Conservation (phyloP, 129 eudicot species). For the Arctium lappa region DNA sequence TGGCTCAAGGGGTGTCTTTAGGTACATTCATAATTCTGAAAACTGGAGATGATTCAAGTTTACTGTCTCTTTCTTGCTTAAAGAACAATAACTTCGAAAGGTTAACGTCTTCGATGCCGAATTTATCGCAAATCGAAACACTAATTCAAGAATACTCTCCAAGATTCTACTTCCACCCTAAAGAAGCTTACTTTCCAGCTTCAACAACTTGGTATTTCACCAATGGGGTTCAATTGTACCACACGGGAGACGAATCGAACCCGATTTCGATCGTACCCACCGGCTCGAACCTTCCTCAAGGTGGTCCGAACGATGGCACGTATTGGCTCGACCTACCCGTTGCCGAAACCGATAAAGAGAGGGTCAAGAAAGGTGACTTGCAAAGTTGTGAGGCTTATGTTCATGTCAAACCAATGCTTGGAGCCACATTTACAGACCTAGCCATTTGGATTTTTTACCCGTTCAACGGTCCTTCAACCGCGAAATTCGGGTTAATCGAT, state of each 20-base stretch:
- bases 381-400: constrained; percentile 35
- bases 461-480: constrained; percentile 63
- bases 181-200: constrained; percentile 47
- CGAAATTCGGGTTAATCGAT: constrained; percentile 42
- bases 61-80: constrained; percentile 40
- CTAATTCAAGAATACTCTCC: constrained; percentile 57
- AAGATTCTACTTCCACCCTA: constrained; percentile 52
- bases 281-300: constrained; percentile 70
- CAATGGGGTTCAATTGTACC: constrained; percentile 57
- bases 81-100: constrained; percentile 30
- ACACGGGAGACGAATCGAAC: constrained; percentile 46
- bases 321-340: constrained; percentile 73
- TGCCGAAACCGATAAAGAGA: constrained; percentile 35
- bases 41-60: constrained; percentile 8
- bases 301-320: constrained; percentile 55
- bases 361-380: constrained; percentile 54
- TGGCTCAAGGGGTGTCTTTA: constrained; percentile 28
- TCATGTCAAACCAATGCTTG: constrained; percentile 64
- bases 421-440: constrained; percentile 65
- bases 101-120: constrained; percentile 40
- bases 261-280: constrained; percentile 37
- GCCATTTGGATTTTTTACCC: constrained; percentile 73
- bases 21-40: constrained; percentile 38
- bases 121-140: constrained; percentile 39
- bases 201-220: constrained; percentile 59